Evolutionary conservation across 768 basidiomycete species (phyloP).

Genomic region (Paxillus rubicundulus): DNA sequence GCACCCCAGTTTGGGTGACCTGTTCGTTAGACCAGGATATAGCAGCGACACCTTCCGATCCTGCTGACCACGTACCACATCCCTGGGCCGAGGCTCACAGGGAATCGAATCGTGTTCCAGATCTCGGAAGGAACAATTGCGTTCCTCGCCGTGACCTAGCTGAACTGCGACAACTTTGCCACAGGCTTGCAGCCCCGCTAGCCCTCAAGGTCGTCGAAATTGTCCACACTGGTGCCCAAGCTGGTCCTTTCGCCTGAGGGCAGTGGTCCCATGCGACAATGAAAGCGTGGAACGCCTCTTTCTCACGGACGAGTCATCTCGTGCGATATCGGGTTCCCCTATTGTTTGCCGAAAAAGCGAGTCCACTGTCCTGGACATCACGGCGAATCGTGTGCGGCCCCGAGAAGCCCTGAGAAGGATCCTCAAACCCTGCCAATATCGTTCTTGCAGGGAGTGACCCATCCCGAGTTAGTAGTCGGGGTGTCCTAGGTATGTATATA

Average conservation of each 20-base stretch:
- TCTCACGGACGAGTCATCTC: conserved; percentile 6
- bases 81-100: conserved; percentile 9
- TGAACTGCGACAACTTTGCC: conserved; percentile 16
- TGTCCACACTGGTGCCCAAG: not conserved
- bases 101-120: conserved; percentile 12
- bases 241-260: not conserved
- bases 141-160: conserved; percentile 7
- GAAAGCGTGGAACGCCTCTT: conserved; percentile 3
- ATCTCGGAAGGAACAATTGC: conserved; percentile 16
- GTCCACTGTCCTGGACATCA: too few relatives aligned
- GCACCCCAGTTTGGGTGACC: conserved; percentile 17
- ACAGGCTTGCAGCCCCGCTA: conserved; percentile 2
- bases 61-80: conserved; percentile 6
- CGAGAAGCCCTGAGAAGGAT: conserved; percentile 6
- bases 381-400: conserved; percentile 10
- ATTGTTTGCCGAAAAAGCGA: not conserved
- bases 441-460: not conserved
- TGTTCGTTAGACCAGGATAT: not conserved
- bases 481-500: not conserved
- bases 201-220: conserved; percentile 1
- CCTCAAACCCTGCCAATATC: not conserved
- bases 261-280: not conserved
- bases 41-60: conserved; percentile 18
- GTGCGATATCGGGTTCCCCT: conserved; percentile 1
- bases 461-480: too few relatives aligned